Evolutionary conservation across 2,329 filamentous ascomycete species (phyloP).

Genomic region (Ophiostoma novo-ulmi): DNA sequence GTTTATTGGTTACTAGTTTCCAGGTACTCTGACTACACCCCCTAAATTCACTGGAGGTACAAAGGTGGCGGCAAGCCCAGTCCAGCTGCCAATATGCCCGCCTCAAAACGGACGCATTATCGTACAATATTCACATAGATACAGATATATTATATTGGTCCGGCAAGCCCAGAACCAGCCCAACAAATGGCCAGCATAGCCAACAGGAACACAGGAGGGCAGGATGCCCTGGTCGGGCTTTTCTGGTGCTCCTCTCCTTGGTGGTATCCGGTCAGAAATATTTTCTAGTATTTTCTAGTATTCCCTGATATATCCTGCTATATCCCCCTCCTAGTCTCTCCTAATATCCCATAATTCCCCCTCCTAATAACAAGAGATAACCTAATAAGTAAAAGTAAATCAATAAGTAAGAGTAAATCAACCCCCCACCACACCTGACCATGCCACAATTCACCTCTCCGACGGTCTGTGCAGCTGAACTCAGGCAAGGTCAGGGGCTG

Average conservation of each 20-base stretch:
- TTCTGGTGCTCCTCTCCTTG: background rate
- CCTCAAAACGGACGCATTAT: background rate
- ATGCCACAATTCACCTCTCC: background rate
- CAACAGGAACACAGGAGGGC: conserved; percentile 12
- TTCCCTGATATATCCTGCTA: background rate
- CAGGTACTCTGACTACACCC: too few relatives aligned
- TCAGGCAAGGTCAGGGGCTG: conserved; percentile 21
- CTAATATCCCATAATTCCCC: background rate
- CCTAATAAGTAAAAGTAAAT: background rate
- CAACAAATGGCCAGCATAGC: background rate
- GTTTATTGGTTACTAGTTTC: background rate
- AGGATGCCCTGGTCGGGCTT: conserved; percentile 2
- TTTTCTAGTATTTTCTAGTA: background rate
- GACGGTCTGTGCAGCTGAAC: conserved; percentile 17
- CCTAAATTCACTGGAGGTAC: background rate
- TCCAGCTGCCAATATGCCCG: conserved; percentile 4
- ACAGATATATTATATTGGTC: conserved; percentile 9
- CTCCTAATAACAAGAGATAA: background rate
- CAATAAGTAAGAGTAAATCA: background rate
- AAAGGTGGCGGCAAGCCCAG: background rate
- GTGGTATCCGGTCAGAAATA: background rate
- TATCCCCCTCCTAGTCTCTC: background rate
- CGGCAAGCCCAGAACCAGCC: background rate
- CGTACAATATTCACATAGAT: background rate
- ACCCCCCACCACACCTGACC: conserved; percentile 10